phyloP scores from a whole-genome alignment of 1,284 basidiomycete species.

The Ceratobasidium sp. region DNA sequence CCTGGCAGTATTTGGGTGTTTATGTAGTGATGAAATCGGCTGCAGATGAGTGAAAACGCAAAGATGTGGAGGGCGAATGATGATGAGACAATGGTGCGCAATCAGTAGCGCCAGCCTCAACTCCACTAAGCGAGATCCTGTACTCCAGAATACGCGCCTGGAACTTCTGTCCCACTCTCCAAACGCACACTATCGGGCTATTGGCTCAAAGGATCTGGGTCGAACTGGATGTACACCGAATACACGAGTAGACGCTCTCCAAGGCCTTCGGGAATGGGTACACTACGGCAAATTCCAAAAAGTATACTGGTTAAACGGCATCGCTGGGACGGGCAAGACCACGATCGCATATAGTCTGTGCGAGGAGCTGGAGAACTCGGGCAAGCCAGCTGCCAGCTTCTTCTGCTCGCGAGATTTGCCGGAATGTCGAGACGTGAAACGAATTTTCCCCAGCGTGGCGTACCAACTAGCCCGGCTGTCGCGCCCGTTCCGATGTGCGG shows the following conservation, averaged over 20 bases:
- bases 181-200: neutral
- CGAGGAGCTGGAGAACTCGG: neutral
- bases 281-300: neutral
- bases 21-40: neutral
- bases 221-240: neutral
- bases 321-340: conserved; percentile 13
- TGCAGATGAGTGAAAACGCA: neutral
- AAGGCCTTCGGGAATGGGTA: neutral
- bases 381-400: conserved; percentile 7
- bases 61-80: neutral
- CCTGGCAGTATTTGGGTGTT: neutral
- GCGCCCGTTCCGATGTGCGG: neutral
- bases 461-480: neutral
- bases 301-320: conserved; percentile 20
- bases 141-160: neutral
- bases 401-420: neutral
- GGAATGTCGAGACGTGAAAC: conserved; percentile 5
- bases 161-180: neutral
- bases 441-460: no score
- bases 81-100: neutral
- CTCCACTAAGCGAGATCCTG: neutral
- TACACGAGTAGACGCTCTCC: neutral
- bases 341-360: conserved; percentile 9
- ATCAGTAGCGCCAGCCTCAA: neutral
- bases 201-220: neutral